Conservation (phyloP, 2,329 filamentous ascomycete species). For the Sclerotinia subarctica region DNA sequence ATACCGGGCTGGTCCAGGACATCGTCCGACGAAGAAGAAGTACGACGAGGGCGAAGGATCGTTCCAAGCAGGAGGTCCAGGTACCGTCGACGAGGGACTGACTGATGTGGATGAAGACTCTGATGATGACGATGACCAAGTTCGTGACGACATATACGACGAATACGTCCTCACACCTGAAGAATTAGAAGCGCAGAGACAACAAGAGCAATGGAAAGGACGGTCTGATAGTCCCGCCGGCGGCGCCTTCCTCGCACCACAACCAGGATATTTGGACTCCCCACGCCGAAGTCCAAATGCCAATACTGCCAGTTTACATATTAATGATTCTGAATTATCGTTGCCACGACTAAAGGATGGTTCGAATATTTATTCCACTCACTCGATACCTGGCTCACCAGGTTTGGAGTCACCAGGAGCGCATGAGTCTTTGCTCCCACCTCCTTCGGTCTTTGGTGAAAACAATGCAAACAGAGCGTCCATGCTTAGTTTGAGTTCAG, state of each 20-base stretch:
- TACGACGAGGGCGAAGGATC: not conserved
- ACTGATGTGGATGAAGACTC: constrained; percentile 18
- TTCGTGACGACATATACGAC: constrained; percentile 19
- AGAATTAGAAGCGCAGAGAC: constrained; percentile 16
- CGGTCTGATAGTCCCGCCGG: constrained; percentile 13
- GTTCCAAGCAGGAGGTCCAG: not conserved
- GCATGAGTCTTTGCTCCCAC: constrained; percentile 23
- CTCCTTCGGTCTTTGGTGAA: constrained; percentile 17
- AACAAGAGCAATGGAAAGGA: constrained; percentile 10
- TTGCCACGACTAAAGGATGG: constrained; percentile 15
- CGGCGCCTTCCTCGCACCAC: constrained; percentile 13
- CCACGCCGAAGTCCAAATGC: not conserved
- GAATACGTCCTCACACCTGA: constrained; percentile 21
- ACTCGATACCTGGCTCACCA: constrained; percentile 17
- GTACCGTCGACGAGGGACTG: constrained; percentile 12
- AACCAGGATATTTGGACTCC: constrained; percentile 16
- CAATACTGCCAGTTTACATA: constrained; percentile 15
- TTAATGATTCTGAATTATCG: constrained; percentile 20
- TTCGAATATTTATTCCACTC: constrained; percentile 13
- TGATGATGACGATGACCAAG: constrained; percentile 14
- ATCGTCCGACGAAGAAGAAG: constrained; percentile 16
- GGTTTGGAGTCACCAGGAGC: constrained; percentile 17
- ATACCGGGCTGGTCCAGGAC: constrained; percentile 20
- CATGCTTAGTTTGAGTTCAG: constrained; percentile 45
- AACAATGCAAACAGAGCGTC: constrained; percentile 36